Evolutionary conservation across 83 land plant species (phyloP).

Genomic region (Diphasiastrum complanatum): DNA sequence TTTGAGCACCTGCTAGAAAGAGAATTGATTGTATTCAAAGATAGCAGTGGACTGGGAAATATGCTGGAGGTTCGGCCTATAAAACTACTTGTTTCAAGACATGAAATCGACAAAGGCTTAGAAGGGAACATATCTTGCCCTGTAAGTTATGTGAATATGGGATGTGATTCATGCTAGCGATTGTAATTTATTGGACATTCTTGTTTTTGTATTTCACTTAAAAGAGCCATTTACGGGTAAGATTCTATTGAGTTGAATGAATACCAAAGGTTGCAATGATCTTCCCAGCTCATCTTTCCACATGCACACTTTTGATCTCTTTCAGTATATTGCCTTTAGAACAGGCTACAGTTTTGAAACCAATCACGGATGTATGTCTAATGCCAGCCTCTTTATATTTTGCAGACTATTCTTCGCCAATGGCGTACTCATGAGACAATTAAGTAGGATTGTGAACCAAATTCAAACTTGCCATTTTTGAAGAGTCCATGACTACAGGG

Average conservation of each 20-base stretch:
- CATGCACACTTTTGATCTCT: no score
- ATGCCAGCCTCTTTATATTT: not conserved
- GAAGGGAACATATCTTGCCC: slow-evolving; percentile 69
- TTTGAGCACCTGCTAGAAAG: slow-evolving; percentile 87
- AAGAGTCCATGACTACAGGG: no score
- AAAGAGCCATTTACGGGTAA: not conserved
- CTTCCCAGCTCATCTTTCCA: no score
- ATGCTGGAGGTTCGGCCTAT: slow-evolving; percentile 73
- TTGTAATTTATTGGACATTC: not conserved
- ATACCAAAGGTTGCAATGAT: no score
- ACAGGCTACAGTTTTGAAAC: no score
- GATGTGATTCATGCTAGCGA: no score
- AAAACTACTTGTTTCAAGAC: slow-evolving; percentile 54
- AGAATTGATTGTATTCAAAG: slow-evolving; percentile 54
- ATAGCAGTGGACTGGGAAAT: slow-evolving; percentile 41
- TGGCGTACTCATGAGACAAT: slow-evolving; percentile 23
- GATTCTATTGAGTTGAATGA: no score
- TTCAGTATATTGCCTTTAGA: not conserved
- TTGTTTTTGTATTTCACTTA: not conserved
- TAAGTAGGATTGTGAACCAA: no score
- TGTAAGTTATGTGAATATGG: slow-evolving; percentile 31
- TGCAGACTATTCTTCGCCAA: slow-evolving; percentile 21
- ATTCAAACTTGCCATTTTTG: no score
- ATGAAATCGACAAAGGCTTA: slow-evolving; percentile 67
- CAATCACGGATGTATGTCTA: not conserved